Evolutionary conservation across 352 stramenopile genomes (phyloP).

Genomic region (Aphanomyces stellatus): DNA sequence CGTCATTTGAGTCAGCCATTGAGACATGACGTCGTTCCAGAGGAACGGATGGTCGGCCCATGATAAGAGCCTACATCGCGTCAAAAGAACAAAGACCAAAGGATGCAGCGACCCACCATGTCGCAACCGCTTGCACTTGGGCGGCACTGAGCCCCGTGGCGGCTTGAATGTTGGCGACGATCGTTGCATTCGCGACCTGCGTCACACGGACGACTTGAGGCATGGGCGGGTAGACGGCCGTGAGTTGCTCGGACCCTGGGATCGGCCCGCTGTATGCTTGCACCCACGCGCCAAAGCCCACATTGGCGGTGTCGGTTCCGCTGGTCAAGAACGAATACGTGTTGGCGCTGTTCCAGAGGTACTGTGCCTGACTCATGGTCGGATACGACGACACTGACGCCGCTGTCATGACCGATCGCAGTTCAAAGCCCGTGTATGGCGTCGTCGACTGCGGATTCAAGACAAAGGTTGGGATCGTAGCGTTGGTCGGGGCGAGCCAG

Average conservation of each 20-base stretch:
- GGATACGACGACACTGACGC: neutral
- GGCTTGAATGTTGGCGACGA: neutral
- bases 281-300: constrained; percentile 13
- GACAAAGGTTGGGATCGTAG: constrained; percentile 2
- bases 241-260: neutral
- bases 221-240: neutral
- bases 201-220: neutral
- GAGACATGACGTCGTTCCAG: neutral
- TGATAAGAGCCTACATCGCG: neutral
- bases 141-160: neutral
- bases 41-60: constrained; percentile 16
- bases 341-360: constrained; percentile 3
- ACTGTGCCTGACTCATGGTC: constrained; percentile 16
- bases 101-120: constrained; percentile 7
- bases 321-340: constrained; percentile 13
- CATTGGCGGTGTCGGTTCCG: neutral
- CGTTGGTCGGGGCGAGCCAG: constrained; percentile 9
- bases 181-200: neutral
- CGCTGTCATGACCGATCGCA: neutral
- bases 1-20: constrained; percentile 7
- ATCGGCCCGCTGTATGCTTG: neutral
- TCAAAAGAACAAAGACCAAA: no score
- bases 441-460: neutral
- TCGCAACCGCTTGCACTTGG: constrained; percentile 12
- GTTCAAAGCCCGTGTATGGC: constrained; percentile 7